Conservation (phyloP, 2,329 filamentous ascomycete genomes). For the Emydomyces testavorans region DNA sequence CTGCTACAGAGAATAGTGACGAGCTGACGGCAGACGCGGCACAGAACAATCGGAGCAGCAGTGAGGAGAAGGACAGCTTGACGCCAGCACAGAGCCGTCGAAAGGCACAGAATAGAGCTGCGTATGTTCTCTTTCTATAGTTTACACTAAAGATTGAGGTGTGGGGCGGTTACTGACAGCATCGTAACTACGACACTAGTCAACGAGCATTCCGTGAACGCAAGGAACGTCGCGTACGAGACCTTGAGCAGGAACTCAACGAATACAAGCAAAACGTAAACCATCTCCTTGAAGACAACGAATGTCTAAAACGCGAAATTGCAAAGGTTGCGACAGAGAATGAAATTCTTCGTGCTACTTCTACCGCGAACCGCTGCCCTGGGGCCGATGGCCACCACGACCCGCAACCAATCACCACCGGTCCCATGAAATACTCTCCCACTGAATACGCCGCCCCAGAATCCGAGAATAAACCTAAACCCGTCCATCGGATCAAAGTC, state of each 20-base stretch:
- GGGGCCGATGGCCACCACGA: constrained; percentile 11
- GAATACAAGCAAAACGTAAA: constrained; percentile 63
- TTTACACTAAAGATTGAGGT: too few relatives aligned
- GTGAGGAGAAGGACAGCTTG: constrained; percentile 44
- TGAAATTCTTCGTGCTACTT: constrained; percentile 77
- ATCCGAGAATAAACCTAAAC: constrained; percentile 33
- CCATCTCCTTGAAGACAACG: constrained; percentile 67
- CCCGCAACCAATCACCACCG: constrained; percentile 43
- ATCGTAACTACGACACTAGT: constrained; percentile 45
- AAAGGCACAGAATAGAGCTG: constrained; percentile 61
- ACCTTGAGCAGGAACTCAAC: constrained; percentile 76
- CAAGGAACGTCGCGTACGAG: constrained; percentile 87
- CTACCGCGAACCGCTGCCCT: constrained; percentile 34
- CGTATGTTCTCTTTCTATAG: constrained; percentile 42
- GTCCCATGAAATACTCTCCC: constrained; percentile 59
- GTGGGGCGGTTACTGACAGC: too few relatives aligned
- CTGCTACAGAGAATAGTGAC: constrained; percentile 7
- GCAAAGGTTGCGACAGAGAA: constrained; percentile 82
- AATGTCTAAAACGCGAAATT: constrained; percentile 70
- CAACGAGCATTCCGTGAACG: constrained; percentile 93
- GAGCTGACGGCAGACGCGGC: neutral
- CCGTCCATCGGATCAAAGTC: constrained; percentile 52
- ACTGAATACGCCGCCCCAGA: constrained; percentile 53
- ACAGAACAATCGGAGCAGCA: constrained; percentile 30
- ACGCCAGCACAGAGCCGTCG: constrained; percentile 48